Percentiles rank a stretch among this genome's conserved stretches.
These are phyloP conservation scores for Coccomyxa subellipsoidea DNA, from an alignment of 163 green algal genomes.

Conservation along the genomic window DNA sequence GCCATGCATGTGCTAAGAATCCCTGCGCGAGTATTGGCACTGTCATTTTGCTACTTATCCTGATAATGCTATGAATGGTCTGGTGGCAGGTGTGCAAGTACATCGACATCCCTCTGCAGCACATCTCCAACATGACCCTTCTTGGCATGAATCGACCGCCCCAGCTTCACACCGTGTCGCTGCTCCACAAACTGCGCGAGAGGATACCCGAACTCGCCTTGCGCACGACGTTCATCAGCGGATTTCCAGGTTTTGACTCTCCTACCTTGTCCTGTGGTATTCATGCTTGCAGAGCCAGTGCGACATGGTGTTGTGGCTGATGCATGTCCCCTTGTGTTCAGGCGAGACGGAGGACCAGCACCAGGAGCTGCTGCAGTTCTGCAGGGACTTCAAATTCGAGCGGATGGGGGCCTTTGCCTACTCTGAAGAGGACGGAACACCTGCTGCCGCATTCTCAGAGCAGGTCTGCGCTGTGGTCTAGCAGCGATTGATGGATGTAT, in stretches of 20 bases:
- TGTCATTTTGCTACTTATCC: too few relatives aligned
- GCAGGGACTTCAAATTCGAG: slow-evolving; percentile 69
- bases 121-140: slow-evolving; percentile 85
- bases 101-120: slow-evolving; percentile 95
- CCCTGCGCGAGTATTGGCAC: too few relatives aligned
- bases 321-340: too few relatives aligned
- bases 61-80: background rate
- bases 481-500: too few relatives aligned
- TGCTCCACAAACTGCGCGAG: slow-evolving; percentile 77
- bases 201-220: slow-evolving; percentile 79
- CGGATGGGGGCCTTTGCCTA: slow-evolving; percentile 84
- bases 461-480: slow-evolving; percentile 47
- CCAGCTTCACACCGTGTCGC: slow-evolving; percentile 57
- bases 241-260: slow-evolving; percentile 58
- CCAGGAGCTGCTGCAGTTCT: slow-evolving; percentile 72
- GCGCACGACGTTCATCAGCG: slow-evolving; percentile 86
- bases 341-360: slow-evolving; percentile 76
- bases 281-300: too few relatives aligned
- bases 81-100: slow-evolving; percentile 86
- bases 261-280: background rate
- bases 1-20: too few relatives aligned
- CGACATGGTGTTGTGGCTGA: too few relatives aligned
- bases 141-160: slow-evolving; percentile 82
- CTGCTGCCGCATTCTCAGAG: slow-evolving; percentile 63
- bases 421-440: slow-evolving; percentile 84